phyloP scores from a whole-genome alignment of 2,329 filamentous ascomycete species.

The Aspergillus clavatus region DNA sequence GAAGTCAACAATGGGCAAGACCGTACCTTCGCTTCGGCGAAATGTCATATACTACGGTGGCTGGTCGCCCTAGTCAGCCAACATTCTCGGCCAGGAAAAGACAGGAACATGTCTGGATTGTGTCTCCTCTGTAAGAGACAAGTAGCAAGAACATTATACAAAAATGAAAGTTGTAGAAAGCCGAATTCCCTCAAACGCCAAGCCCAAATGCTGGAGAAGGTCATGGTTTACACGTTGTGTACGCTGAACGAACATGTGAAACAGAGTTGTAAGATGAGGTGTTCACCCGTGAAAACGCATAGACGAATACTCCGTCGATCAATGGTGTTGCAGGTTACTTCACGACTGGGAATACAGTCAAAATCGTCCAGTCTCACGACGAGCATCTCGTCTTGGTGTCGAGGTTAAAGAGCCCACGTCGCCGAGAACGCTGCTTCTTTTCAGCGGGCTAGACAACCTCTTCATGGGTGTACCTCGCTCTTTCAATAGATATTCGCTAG shows the following conservation, averaged over 20 bases:
- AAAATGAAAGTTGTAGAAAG: background rate
- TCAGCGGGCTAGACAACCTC: conserved; percentile 39
- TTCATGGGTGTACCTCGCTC: conserved; percentile 35
- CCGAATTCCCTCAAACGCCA: background rate
- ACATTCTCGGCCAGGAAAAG: conserved; percentile 10
- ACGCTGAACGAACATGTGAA: background rate
- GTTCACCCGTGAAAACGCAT: background rate
- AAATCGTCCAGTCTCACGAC: conserved; percentile 29
- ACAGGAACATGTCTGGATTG: background rate
- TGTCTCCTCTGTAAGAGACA: conserved; percentile 1
- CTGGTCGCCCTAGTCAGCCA: conserved; percentile 10
- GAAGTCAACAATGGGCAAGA: background rate
- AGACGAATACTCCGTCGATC: background rate
- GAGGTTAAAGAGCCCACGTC: conserved; percentile 30
- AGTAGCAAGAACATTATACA: background rate
- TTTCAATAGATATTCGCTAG: conserved; percentile 33
- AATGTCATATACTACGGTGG: conserved; percentile 12
- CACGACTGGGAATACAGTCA: background rate
- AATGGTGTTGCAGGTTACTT: conserved; percentile 6
- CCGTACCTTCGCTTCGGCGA: background rate
- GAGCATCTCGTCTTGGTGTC: conserved; percentile 29
- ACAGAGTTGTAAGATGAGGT: background rate
- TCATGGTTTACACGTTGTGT: conserved; percentile 2
- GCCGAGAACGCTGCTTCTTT: conserved; percentile 39
- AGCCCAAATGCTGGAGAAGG: background rate